Evolutionary conservation across 2,329 filamentous ascomycete species (phyloP).

Genomic region (Knufia fluminis): DNA sequence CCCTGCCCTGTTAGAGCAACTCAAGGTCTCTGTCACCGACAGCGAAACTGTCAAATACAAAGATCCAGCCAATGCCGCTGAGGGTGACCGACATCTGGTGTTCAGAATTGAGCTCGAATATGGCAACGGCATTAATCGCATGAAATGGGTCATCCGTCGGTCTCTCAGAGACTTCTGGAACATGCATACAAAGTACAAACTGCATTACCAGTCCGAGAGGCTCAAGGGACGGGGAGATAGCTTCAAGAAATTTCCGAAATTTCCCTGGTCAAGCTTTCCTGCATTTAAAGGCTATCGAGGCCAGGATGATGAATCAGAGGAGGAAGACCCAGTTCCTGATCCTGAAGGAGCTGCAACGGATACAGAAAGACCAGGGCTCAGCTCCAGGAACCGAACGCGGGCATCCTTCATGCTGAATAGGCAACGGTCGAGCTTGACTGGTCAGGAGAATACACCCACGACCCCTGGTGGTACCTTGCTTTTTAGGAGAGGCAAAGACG

Average conservation of each 20-base stretch:
- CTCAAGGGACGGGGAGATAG: slow-evolving; percentile 61
- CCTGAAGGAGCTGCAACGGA: slow-evolving; percentile 60
- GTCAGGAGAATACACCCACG: slow-evolving; percentile 28
- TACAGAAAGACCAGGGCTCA: slow-evolving; percentile 50
- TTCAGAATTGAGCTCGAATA: slow-evolving; percentile 94
- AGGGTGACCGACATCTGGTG: slow-evolving; percentile 62
- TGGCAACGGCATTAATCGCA: slow-evolving; percentile 85
- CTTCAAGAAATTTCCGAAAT: slow-evolving; percentile 74
- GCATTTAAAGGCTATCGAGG: slow-evolving; percentile 77
- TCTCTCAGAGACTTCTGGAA: slow-evolving; percentile 86
- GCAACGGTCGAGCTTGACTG: slow-evolving; percentile 47
- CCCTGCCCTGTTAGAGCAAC: slow-evolving; percentile 85
- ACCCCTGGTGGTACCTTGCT: slow-evolving; percentile 28
- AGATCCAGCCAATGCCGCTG: slow-evolving; percentile 18
- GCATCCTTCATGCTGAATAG: slow-evolving; percentile 50
- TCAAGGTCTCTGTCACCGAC: slow-evolving; percentile 79
- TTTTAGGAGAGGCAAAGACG: slow-evolving; percentile 23
- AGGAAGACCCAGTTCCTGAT: slow-evolving; percentile 38
- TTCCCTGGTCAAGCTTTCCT: slow-evolving; percentile 80
- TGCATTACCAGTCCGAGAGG: slow-evolving; percentile 74
- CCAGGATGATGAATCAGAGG: slow-evolving; percentile 63
- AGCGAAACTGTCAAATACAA: slow-evolving; percentile 54
- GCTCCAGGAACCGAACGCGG: slow-evolving; percentile 40
- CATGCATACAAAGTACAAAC: slow-evolving; percentile 85
- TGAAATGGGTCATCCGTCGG: slow-evolving; percentile 90